Base-by-base conservation (phyloP, 2,329 filamentous ascomycete genomes). In the Paracamarosporium sp. region DNA sequence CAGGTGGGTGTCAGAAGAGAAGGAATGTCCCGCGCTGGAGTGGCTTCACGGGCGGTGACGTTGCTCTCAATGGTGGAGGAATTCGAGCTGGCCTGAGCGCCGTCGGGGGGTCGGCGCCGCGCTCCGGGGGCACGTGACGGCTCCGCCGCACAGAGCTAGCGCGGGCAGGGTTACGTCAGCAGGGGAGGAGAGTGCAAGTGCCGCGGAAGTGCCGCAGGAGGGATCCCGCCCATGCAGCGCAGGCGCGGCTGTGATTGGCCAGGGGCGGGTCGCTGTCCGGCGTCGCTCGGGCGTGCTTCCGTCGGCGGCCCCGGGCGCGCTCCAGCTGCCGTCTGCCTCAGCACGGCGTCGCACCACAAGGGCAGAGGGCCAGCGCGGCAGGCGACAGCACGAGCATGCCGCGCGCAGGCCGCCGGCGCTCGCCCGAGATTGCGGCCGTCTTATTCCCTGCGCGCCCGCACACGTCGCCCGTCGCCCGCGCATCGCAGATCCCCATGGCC, bases 1-100 rank as follows among this genome's bases (percentile, higher is more conserved):
- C 51, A 59, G 57, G 44, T 56, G 52, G 56, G 63, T 46, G 48
- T 45, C 50, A 57, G 24, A 36, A 50, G 50, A 52, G 47, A 55
- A 43, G 53, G 58, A 36, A 51, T 55, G 58, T 50, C 55, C 53
- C 57, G 47, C 47, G 46, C 48, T 35, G 45, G 24, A n/a, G 50
- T 47, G 44, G 53, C 38, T 36, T 9, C 30, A 27, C 58, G 11
- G 38, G 65, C 69, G 67, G 69, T 64, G 69, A 70, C 64, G 62
- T 61, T 52, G 47, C 36, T 28, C 12, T 17, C 17, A 22, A 22
- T 55, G 55, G 31, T 56, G 50, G 48, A 44, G 45, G 50, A 56
- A 50, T 50, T 50, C 33, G 47, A 25, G 46, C 31, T 47, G 44
- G 33, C 13, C 33, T 38, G 46, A 36, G 46, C 46, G 27, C 20